Evolutionary conservation across 2,329 filamentous ascomycete species (phyloP).

Genomic region (Biscogniauxia mediterranea): DNA sequence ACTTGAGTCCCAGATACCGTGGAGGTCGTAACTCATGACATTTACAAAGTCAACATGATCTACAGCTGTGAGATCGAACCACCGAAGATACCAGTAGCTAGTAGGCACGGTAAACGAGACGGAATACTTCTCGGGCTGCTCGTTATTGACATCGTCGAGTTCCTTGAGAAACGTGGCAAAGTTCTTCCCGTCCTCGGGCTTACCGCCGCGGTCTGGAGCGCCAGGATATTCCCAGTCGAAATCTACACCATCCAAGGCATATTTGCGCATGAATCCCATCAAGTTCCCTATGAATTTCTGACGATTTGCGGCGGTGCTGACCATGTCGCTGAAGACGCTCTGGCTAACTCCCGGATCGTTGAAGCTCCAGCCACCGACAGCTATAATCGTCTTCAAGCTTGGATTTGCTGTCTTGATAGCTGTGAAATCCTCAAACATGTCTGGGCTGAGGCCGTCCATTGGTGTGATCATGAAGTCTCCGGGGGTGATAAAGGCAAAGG

Average conservation of each 20-base stretch:
- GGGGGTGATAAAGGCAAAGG: conserved; percentile 37
- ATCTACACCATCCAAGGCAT: conserved; percentile 14
- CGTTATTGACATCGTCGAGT: background rate
- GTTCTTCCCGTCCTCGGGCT: background rate
- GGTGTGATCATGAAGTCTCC: conserved; percentile 26
- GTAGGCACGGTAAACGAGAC: conserved; percentile 5
- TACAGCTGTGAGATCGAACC: conserved; percentile 3
- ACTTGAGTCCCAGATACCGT: conserved; percentile 36
- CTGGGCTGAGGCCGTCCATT: conserved; percentile 24
- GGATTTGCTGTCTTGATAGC: conserved; percentile 31
- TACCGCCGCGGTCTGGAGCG: conserved; percentile 6
- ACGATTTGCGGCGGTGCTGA: background rate
- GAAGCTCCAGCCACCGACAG: conserved; percentile 10
- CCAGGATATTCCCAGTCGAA: conserved; percentile 16
- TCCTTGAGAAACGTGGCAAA: background rate
- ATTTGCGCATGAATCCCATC: conserved; percentile 9
- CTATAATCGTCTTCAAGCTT: conserved; percentile 6
- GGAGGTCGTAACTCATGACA: conserved; percentile 39
- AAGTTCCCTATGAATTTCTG: conserved; percentile 5
- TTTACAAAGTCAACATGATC: conserved; percentile 29
- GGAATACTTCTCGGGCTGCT: background rate
- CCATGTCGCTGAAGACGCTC: too few species aligned
- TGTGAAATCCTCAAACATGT: conserved; percentile 27
- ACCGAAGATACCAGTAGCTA: conserved; percentile 10
- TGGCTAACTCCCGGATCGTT: conserved; percentile 1